Percentiles rank a stretch among this genome's conserved stretches.
These are phyloP conservation scores for Aspergillus pseudotamarii DNA, from an alignment of 2,329 filamentous ascomycete genomes.

Conservation along the genomic window DNA sequence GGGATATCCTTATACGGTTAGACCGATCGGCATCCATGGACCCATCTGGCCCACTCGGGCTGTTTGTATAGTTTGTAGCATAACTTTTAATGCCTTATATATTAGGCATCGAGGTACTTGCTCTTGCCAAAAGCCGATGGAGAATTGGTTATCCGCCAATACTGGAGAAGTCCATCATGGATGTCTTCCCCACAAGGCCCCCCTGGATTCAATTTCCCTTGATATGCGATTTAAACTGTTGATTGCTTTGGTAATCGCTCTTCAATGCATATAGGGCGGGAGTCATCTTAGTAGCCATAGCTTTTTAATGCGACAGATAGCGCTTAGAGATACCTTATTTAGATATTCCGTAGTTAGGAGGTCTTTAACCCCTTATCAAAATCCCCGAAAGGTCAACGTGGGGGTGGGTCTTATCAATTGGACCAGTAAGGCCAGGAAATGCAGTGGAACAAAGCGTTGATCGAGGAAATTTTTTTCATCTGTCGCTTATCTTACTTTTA, in stretches of 20 bases:
- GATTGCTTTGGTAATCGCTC: too few species aligned
- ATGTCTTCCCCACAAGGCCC: not conserved
- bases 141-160: too few species aligned
- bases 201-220: not conserved
- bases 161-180: too few species aligned
- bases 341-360: not conserved
- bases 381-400: constrained; percentile 1
- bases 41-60: not conserved
- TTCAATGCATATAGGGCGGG: not conserved
- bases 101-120: not conserved
- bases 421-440: not conserved
- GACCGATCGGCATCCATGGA: not conserved
- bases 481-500: not conserved
- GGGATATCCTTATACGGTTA: not conserved
- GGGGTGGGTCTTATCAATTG: not conserved
- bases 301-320: not conserved
- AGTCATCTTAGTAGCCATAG: not conserved
- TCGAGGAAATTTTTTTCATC: not conserved
- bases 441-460: not conserved
- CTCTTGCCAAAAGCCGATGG: too few species aligned
- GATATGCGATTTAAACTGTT: not conserved
- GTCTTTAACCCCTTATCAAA: not conserved
- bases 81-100: not conserved
- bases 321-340: not conserved
- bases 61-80: constrained; percentile 1